Percentiles rank a stretch among this genome's conserved stretches.
These are phyloP conservation scores for Leersia perrieri DNA, from an alignment of 176 grass and related monocot species.

Conservation along the genomic window DNA sequence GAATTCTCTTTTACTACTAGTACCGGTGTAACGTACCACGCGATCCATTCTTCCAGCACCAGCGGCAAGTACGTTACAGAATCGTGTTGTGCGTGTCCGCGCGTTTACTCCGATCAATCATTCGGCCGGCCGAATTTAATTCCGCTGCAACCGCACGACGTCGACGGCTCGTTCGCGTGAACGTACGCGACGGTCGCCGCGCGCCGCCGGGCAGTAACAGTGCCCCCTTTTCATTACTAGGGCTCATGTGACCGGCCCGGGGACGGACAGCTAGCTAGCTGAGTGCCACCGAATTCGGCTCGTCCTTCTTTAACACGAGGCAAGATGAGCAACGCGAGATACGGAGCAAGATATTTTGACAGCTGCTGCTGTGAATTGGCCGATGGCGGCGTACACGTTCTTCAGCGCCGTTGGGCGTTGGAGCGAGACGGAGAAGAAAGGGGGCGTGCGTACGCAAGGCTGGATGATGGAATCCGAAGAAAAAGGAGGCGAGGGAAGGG, in stretches of 20 bases:
- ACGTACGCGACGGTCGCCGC: too few relatives aligned
- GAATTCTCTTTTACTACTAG: not conserved
- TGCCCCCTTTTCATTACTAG: not conserved
- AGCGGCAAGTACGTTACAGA: not conserved
- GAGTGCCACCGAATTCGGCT: not conserved
- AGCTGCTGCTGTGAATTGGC: too few relatives aligned
- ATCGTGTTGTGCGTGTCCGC: not conserved
- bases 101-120: not conserved
- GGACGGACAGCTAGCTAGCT: slow-evolving; percentile 1
- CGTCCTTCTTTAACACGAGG: not conserved
- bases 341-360: not conserved
- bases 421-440: not conserved
- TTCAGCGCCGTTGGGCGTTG: too few relatives aligned
- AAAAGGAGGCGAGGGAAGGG: slow-evolving; percentile 10
- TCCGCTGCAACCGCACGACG: not conserved
- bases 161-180: not conserved
- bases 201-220: slow-evolving; percentile 24
- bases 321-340: not conserved
- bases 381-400: not conserved
- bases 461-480: slow-evolving; percentile 29
- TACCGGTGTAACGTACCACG: too few relatives aligned
- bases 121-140: not conserved
- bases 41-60: not conserved
- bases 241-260: not conserved
- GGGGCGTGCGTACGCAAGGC: not conserved